Percentiles rank a stretch among this genome's conserved stretches.
Conservation (phyloP, 192 early-diverging fungal species). For the Oehlia diaphana region DNA sequence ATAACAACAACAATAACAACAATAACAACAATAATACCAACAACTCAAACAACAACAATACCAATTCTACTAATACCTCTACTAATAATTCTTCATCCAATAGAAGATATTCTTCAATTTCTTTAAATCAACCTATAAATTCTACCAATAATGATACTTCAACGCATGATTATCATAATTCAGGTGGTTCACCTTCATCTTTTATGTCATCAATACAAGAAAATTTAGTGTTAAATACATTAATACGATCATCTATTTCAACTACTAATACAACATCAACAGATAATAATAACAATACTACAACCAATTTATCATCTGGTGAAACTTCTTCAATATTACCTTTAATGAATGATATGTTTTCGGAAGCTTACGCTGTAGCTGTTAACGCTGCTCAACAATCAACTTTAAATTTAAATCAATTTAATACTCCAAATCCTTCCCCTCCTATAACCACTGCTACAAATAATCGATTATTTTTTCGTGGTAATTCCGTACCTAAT, state of each 20-base stretch:
- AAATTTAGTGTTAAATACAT: not conserved
- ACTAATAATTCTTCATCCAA: not conserved
- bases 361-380: not conserved
- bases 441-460: not conserved
- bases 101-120: not conserved
- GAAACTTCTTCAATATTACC: not conserved
- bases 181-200: not conserved
- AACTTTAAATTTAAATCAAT: not conserved
- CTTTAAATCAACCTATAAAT: not conserved
- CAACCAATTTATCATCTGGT: not conserved
- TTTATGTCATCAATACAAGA: not conserved
- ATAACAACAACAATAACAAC: not conserved
- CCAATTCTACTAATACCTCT: not conserved
- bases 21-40: no score
- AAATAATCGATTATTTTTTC: conserved; percentile 9
- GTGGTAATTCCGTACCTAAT: conserved; percentile 22
- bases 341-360: not conserved
- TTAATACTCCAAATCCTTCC: not conserved
- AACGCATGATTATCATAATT: not conserved
- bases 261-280: not conserved
- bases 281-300: not conserved
- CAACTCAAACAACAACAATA: no score
- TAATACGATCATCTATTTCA: not conserved
- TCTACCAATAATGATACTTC: not conserved
- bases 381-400: not conserved